Evolutionary conservation across 805 yeast genomes (phyloP), one percentile per base, ranked within the genome.

Genomic region (Jamesozyma lodderae): DNA sequence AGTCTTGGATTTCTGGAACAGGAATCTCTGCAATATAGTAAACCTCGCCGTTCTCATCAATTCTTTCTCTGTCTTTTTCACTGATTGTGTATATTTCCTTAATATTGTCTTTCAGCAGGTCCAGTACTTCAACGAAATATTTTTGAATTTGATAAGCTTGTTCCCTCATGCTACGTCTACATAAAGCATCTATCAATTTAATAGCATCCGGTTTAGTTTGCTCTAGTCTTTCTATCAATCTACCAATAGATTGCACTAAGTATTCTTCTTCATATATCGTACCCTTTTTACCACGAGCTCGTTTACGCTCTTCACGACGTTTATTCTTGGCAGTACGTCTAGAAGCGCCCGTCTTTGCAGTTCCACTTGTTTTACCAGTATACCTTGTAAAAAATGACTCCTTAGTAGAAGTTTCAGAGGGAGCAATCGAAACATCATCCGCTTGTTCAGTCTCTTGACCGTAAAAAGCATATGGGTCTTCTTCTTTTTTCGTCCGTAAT

Each of bases 211-310:
- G 67, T 47, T 75, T 73, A 0, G 95, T 81, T 47, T 73, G 77
- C 32, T 75, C 73, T 41, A 92, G 62, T 49, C 98, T 75, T 39
- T 86, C 96, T 24, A 86, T 62, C 57, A 92, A 70, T 56, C 99
- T 77, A 4, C 95, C 92, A 41, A 85, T 77, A 3, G 96, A 88
- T 49, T 75, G 77, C 34, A 92, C 79, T 40, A 92, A 72, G 59
- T 92, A 92, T 59, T 92, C 97, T 59, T 92, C 98, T 60, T 92
- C 99, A 54, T 92, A 92, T 16, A 92, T 82, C 6, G 96, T 90
- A 33, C 97, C 97, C 66, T 92, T 92, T 68, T 94, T 86, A 43
- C 99, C 99, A 51, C 95, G 77, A 2, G 98, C 99, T 43, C 78
- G 74, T 66, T 92, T 92, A 52, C 98, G 76, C 57, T 90, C 98